Evolutionary conservation across 140 eudicot species (phyloP).

Genomic region (Stevia rebaudiana): DNA sequence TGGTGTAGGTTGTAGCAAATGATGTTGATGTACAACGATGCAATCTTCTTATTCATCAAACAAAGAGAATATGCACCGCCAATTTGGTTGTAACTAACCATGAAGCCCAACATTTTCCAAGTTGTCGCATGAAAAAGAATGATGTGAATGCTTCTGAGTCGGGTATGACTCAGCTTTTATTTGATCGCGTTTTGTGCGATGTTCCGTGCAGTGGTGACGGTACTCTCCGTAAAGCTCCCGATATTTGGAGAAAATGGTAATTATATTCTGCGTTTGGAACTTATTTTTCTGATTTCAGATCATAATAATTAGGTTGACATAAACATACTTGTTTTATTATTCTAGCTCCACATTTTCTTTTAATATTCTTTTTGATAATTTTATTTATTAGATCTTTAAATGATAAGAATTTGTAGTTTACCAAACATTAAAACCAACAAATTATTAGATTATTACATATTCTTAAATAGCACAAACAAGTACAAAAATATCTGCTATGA

Average conservation of each 20-base stretch:
- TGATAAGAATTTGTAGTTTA: neutral
- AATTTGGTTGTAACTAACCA: conserved; percentile 93
- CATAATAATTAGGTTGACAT: conserved; percentile 5
- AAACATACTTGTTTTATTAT: neutral
- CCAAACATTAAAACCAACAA: neutral
- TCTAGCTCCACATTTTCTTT: neutral
- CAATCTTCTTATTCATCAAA: conserved; percentile 97
- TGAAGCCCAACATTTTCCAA: conserved; percentile 94
- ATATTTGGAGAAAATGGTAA: conserved; percentile 96
- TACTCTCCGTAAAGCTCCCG: conserved; percentile 99
- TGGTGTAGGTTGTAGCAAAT: conserved; percentile 78
- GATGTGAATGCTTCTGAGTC: conserved; percentile 31
- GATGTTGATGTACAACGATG: conserved; percentile 96
- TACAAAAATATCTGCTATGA: neutral
- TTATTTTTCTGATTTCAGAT: neutral
- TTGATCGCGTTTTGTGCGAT: conserved; percentile 98
- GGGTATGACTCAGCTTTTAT: conserved; percentile 60
- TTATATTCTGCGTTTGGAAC: neutral
- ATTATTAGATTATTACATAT: neutral
- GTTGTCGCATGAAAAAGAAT: conserved; percentile 65
- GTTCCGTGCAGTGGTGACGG: conserved; percentile 99
- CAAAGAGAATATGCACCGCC: conserved; percentile 95
- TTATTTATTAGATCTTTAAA: neutral
- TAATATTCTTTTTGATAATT: neutral
- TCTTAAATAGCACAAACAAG: neutral